Percentiles rank a stretch among this genome's conserved stretches.
Conservation (phyloP, 2,329 filamentous ascomycete genomes). For the Phyllosticta citrichinensis region DNA sequence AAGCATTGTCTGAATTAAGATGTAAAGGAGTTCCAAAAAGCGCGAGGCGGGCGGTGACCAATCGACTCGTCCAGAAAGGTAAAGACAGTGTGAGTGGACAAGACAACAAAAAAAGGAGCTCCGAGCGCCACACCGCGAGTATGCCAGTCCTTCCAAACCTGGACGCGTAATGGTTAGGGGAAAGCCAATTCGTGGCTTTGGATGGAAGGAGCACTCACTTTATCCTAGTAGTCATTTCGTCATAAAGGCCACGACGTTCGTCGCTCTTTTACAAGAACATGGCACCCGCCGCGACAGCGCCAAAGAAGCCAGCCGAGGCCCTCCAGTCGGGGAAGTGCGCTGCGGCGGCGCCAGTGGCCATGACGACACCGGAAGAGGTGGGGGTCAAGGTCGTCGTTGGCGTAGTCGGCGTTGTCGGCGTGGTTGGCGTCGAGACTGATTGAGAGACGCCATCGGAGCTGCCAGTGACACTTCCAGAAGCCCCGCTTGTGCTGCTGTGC, state of each 20-base stretch:
- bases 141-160: not conserved
- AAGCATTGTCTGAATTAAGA: not conserved
- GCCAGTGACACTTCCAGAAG: not conserved
- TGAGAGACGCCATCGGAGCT: not conserved
- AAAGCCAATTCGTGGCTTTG: not conserved
- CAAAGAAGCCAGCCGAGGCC: not conserved
- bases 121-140: not conserved
- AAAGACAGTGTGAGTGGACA: not conserved
- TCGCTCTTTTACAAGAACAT: not conserved
- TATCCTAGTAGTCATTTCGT: not conserved
- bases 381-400: not conserved
- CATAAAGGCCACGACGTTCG: not conserved
- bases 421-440: not conserved
- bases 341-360: not conserved
- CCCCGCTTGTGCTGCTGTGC: not conserved
- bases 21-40: not conserved
- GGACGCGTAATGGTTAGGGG: not conserved
- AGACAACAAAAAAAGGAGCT: not conserved
- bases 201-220: not conserved
- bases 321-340: not conserved
- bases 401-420: not conserved
- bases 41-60: not conserved
- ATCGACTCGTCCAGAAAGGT: not conserved
- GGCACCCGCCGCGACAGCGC: not conserved
- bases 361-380: not conserved